These are phyloP conservation scores for Exophiala lecanii-corni DNA, from an alignment of 2,329 filamentous ascomycete genomes.

Conservation along the genomic window DNA sequence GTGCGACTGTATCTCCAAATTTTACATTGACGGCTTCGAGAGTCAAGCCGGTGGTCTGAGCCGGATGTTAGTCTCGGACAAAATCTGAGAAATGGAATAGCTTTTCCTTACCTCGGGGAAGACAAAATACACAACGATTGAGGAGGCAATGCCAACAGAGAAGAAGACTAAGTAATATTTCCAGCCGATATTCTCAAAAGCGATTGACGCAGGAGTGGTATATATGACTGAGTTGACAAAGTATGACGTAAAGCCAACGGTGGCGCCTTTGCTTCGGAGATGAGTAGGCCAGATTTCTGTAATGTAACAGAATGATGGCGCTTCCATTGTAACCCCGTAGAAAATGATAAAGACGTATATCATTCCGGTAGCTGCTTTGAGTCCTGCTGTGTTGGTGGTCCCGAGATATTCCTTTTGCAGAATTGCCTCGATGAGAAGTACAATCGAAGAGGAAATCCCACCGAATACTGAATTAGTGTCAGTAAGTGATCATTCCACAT, in stretches of 20 bases:
- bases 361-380: constrained; percentile 35
- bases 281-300: constrained; percentile 9
- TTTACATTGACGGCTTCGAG: too few species aligned
- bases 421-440: constrained; percentile 31
- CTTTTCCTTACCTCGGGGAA: neutral
- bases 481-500: neutral
- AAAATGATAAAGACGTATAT: constrained; percentile 36
- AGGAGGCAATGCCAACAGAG: neutral
- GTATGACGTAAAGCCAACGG: neutral
- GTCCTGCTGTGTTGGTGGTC: constrained; percentile 29
- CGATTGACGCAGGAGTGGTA: neutral
- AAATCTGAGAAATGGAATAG: too few species aligned
- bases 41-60: too few species aligned
- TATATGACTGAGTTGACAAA: neutral
- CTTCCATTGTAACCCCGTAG: constrained; percentile 30
- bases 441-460: constrained; percentile 35
- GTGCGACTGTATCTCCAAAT: too few species aligned
- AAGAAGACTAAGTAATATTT: constrained; percentile 1
- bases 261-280: too few species aligned
- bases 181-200: neutral
- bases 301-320: constrained; percentile 1
- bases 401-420: constrained; percentile 32
- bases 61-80: too few species aligned
- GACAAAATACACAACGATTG: neutral
- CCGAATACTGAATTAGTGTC: constrained; percentile 30